Conservation (phyloP, 2,329 filamentous ascomycete species). For the Colletotrichum liaoningense region DNA sequence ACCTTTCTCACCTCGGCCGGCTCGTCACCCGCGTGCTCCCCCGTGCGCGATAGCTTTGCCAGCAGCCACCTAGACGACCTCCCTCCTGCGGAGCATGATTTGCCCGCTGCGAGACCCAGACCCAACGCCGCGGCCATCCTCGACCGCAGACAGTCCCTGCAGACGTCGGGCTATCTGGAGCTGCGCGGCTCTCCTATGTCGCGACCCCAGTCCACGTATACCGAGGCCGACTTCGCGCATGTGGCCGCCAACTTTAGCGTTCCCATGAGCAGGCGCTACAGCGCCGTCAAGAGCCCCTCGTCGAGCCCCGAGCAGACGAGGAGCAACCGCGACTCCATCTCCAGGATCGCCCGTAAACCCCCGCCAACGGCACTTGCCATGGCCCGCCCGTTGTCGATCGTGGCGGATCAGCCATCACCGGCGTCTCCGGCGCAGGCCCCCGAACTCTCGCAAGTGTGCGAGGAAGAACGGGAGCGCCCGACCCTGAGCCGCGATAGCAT, state of each 20-base stretch:
- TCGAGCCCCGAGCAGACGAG: constrained; percentile 39
- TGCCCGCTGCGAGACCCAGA: constrained; percentile 49
- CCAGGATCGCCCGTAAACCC: constrained; percentile 46
- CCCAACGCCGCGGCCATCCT: constrained; percentile 64
- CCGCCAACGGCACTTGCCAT: constrained; percentile 60
- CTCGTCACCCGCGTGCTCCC: constrained; percentile 69
- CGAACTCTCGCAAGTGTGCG: background rate
- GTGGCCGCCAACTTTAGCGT: constrained; percentile 64
- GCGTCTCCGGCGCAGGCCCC: constrained; percentile 46
- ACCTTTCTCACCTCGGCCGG: constrained; percentile 69
- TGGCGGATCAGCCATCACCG: constrained; percentile 65
- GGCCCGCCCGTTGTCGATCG: constrained; percentile 64
- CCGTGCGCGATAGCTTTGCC: constrained; percentile 63
- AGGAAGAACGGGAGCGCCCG: background rate
- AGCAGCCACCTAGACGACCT: constrained; percentile 41
- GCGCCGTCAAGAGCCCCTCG: constrained; percentile 47
- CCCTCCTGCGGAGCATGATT: constrained; percentile 39
- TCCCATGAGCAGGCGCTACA: constrained; percentile 59
- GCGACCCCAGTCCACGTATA: constrained; percentile 40
- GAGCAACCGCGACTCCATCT: constrained; percentile 38
- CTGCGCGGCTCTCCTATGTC: constrained; percentile 43
- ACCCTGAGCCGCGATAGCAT: background rate
- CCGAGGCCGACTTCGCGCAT: constrained; percentile 39
- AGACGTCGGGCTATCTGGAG: constrained; percentile 57
- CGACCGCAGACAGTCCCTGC: constrained; percentile 64